Percentiles rank a stretch among this genome's conserved stretches.
phyloP scores from a whole-genome alignment of 805 yeast species.

The Allodekkera sacchari region DNA sequence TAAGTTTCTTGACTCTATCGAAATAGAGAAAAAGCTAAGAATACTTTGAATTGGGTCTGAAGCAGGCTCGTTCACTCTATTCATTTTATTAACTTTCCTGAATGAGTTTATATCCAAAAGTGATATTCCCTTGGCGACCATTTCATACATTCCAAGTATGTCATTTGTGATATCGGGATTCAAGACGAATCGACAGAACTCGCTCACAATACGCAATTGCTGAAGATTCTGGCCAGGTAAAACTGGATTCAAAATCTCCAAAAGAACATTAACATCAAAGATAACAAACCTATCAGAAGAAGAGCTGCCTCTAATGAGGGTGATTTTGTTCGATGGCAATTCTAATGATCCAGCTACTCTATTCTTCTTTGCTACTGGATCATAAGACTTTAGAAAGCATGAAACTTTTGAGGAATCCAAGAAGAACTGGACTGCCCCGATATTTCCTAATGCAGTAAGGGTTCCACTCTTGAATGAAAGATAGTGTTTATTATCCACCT shows the following conservation, averaged over 20 bases:
- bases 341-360: slow-evolving; percentile 31
- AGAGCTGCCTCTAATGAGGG: slow-evolving; percentile 24
- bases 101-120: neutral
- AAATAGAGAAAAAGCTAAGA: slow-evolving; percentile 40
- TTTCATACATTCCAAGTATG: slow-evolving; percentile 13
- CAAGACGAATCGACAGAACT: slow-evolving; percentile 48
- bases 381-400: slow-evolving; percentile 11
- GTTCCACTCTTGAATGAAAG: no score
- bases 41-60: slow-evolving; percentile 13
- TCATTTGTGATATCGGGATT: slow-evolving; percentile 34
- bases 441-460: no score
- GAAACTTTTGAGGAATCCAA: slow-evolving; percentile 8
- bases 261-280: slow-evolving; percentile 37
- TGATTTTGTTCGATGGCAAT: slow-evolving; percentile 35
- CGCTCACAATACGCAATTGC: slow-evolving; percentile 49
- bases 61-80: slow-evolving; percentile 2
- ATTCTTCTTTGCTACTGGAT: slow-evolving; percentile 4
- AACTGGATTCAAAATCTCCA: slow-evolving; percentile 34
- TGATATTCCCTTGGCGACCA: slow-evolving; percentile 2
- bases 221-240: slow-evolving; percentile 24
- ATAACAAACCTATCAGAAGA: slow-evolving; percentile 32
- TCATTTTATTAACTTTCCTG: neutral
- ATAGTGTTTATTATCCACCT: no score
- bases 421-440: slow-evolving; percentile 10
- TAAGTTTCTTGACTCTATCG: slow-evolving; percentile 52